Evolutionary conservation across 495 filamentous ascomycete genomes (phyloP).

Genomic region (Daldinia bambusicola): DNA sequence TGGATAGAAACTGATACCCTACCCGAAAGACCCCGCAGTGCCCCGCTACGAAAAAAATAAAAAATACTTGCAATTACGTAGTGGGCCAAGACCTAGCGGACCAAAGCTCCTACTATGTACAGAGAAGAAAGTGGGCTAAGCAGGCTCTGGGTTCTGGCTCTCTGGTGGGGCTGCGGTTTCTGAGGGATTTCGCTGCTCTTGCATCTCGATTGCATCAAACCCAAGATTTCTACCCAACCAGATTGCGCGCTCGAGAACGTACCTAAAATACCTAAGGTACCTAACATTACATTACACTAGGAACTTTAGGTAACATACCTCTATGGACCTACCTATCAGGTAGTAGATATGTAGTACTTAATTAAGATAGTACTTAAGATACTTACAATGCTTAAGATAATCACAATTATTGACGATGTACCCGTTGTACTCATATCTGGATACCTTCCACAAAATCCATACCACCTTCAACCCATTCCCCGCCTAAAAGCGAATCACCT

Average conservation of each 20-base stretch:
- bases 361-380: too few species aligned
- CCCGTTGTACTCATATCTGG: too few species aligned
- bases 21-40: conserved; percentile 37
- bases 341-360: too few species aligned
- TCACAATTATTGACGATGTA: too few species aligned
- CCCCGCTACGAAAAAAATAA: conserved; percentile 21
- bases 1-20: neutral
- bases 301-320: too few species aligned
- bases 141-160: neutral
- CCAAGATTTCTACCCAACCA: conserved; percentile 20
- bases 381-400: too few species aligned
- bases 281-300: neutral
- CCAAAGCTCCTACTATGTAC: conserved; percentile 23
- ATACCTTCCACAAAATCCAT: neutral
- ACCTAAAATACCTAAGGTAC: neutral
- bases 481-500: conserved; percentile 26
- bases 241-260: conserved; percentile 11
- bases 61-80: conserved; percentile 31
- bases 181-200: conserved; percentile 43
- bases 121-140: neutral
- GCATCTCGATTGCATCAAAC: conserved; percentile 41
- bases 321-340: too few species aligned
- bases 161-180: conserved; percentile 23
- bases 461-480: conserved; percentile 8
- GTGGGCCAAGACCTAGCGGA: conserved; percentile 34